A percentile compares a stretch with the other conserved stretches of the same genome.
Conservation (phyloP, 2,329 filamentous ascomycete species). For the Aspergillus intermedius region DNA sequence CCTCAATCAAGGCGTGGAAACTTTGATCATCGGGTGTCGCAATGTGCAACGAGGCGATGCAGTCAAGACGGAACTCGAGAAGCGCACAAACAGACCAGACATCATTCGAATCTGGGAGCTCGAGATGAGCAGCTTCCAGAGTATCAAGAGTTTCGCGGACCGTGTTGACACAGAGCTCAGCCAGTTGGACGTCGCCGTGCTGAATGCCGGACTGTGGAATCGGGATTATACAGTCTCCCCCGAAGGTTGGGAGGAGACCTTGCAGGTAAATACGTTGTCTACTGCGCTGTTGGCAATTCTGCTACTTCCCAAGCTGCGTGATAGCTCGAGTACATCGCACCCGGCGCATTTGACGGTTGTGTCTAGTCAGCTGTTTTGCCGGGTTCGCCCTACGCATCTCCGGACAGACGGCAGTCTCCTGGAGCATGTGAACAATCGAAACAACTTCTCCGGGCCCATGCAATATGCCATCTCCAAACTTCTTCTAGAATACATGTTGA, state of each 20-base stretch:
- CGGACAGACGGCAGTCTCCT: slow-evolving; percentile 26
- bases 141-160: slow-evolving; percentile 38
- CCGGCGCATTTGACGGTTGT: slow-evolving; percentile 41
- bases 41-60: slow-evolving; percentile 36
- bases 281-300: slow-evolving; percentile 50
- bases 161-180: slow-evolving; percentile 30
- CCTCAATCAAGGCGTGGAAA: slow-evolving; percentile 35
- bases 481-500: slow-evolving; percentile 37
- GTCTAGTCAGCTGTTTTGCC: slow-evolving; percentile 37
- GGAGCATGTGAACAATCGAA: slow-evolving; percentile 26
- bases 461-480: slow-evolving; percentile 41
- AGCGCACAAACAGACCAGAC: slow-evolving; percentile 21
- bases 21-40: slow-evolving; percentile 44
- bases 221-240: slow-evolving; percentile 28
- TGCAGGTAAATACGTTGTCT: slow-evolving; percentile 55
- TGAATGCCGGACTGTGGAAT: slow-evolving; percentile 42
- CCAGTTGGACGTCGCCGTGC: slow-evolving; percentile 39
- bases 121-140: slow-evolving; percentile 42
- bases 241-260: slow-evolving; percentile 46
- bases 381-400: slow-evolving; percentile 26
- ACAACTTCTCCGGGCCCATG: slow-evolving; percentile 22
- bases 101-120: slow-evolving; percentile 41
- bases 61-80: slow-evolving; percentile 35
- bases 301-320: slow-evolving; percentile 43
- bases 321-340: slow-evolving; percentile 23